phyloP scores from a whole-genome alignment of 2,329 filamentous ascomycete species.

The Arthrobotrys musiformis region DNA sequence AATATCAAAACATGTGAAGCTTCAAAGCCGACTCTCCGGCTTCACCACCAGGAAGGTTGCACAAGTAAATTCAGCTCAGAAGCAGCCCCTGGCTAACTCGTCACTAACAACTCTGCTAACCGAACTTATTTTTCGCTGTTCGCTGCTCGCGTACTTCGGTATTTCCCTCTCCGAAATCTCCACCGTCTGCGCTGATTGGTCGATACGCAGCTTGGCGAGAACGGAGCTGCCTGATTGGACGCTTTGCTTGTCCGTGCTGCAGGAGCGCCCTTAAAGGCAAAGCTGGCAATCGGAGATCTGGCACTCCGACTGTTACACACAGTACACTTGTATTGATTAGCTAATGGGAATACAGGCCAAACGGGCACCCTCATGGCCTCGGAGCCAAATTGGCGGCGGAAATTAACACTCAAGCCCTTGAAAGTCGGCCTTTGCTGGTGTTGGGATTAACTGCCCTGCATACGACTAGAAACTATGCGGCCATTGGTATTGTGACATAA shows the following conservation, averaged over 20 bases:
- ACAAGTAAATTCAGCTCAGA: not conserved
- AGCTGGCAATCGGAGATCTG: conserved; percentile 3
- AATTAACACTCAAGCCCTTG: too few species aligned
- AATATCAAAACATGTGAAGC: conserved; percentile 35
- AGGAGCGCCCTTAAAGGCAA: not conserved
- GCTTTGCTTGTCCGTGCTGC: not conserved
- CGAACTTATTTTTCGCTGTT: conserved; percentile 27
- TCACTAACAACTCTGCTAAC: too few species aligned
- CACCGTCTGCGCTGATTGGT: conserved; percentile 17
- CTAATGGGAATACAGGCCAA: too few species aligned
- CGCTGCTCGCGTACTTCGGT: conserved; percentile 31
- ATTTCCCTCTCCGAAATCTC: conserved; percentile 20
- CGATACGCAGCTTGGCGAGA: not conserved
- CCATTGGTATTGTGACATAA: too few species aligned
- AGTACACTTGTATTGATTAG: too few species aligned
- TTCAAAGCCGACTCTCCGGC: conserved; percentile 12
- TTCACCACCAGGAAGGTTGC: not conserved
- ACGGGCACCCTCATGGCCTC: too few species aligned
- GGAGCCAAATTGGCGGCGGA: too few species aligned
- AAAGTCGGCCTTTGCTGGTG: too few species aligned
- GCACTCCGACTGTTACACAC: conserved; percentile 17
- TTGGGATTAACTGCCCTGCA: too few species aligned
- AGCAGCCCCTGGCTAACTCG: conserved; percentile 19
- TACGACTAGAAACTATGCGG: too few species aligned
- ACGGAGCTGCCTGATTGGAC: conserved; percentile 18